Percentiles rank a stretch among this genome's conserved stretches.
Evolutionary conservation across 108 stramenopile species (phyloP).

Genomic region (Nitzschia sp.): DNA sequence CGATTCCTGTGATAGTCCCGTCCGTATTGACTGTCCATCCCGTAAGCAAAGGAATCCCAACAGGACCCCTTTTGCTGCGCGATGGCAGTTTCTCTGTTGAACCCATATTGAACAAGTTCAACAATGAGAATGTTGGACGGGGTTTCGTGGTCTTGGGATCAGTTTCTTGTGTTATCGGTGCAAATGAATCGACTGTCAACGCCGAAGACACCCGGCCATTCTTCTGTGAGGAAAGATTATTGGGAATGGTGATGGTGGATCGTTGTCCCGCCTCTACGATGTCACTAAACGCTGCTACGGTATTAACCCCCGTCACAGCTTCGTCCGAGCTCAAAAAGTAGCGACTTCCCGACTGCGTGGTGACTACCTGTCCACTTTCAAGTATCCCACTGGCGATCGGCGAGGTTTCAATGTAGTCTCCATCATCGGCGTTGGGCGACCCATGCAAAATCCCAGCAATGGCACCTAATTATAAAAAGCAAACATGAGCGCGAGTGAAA

Average conservation of each 20-base stretch:
- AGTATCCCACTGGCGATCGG: slow-evolving; percentile 56
- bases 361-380: slow-evolving; percentile 55
- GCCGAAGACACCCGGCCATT: no score
- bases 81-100: neutral
- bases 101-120: slow-evolving; percentile 34
- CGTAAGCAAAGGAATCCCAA: slow-evolving; percentile 38
- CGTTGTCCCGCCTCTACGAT: neutral
- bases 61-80: slow-evolving; percentile 24
- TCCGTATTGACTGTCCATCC: slow-evolving; percentile 61
- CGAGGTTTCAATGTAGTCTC: slow-evolving; percentile 70
- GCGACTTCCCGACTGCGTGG: slow-evolving; percentile 59
- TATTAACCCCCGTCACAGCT: slow-evolving; percentile 25
- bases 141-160: slow-evolving; percentile 3
- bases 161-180: neutral
- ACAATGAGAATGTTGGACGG: slow-evolving; percentile 49
- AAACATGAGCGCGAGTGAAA: neutral
- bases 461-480: slow-evolving; percentile 15
- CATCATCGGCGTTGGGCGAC: slow-evolving; percentile 65
- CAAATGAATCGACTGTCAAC: neutral
- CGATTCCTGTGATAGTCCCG: slow-evolving; percentile 59
- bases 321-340: slow-evolving; percentile 49
- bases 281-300: slow-evolving; percentile 8
- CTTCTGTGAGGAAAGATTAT: neutral
- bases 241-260: slow-evolving; percentile 40
- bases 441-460: slow-evolving; percentile 68